Percentiles rank a stretch among this genome's conserved stretches.
These are phyloP conservation scores for Aspergillus avenaceus DNA, from an alignment of 495 filamentous ascomycete genomes.

Conservation along the genomic window DNA sequence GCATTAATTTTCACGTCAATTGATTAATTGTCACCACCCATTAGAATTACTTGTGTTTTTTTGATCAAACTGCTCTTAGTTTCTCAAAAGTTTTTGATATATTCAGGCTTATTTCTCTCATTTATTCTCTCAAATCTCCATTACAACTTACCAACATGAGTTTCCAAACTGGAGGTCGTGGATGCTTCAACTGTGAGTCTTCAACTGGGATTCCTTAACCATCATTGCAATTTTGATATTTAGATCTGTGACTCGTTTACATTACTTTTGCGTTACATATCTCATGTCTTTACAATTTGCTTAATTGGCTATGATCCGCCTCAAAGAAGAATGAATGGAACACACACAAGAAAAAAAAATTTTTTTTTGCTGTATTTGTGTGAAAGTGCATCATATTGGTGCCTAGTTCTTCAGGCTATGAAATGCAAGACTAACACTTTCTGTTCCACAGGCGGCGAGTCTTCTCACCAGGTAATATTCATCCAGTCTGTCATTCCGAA, in stretches of 20 bases:
- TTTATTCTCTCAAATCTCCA: constrained; percentile 17
- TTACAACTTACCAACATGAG: constrained; percentile 48
- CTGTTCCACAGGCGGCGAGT: constrained; percentile 60
- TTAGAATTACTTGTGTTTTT: neutral
- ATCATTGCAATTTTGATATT: constrained; percentile 14
- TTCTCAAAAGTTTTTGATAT: constrained; percentile 22
- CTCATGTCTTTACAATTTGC: too few relatives aligned
- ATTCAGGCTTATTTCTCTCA: neutral
- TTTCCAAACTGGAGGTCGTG: constrained; percentile 52
- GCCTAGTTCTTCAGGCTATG: neutral
- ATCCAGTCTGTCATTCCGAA: constrained; percentile 2
- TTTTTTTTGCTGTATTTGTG: neutral
- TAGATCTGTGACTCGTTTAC: neutral
- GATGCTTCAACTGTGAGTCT: constrained; percentile 79
- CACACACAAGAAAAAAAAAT: neutral
- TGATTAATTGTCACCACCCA: neutral
- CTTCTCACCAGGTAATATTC: constrained; percentile 61
- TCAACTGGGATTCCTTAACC: constrained; percentile 4
- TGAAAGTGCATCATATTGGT: neutral
- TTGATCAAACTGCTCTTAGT: too few relatives aligned
- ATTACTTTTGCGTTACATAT: neutral
- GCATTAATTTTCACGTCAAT: constrained; percentile 14
- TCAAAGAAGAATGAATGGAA: neutral
- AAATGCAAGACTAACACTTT: constrained; percentile 21
- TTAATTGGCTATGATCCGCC: too few relatives aligned